Evolutionary conservation across 164 flowering plant species (phyloP).

Genomic region (Tetrastigma voinierianum): DNA sequence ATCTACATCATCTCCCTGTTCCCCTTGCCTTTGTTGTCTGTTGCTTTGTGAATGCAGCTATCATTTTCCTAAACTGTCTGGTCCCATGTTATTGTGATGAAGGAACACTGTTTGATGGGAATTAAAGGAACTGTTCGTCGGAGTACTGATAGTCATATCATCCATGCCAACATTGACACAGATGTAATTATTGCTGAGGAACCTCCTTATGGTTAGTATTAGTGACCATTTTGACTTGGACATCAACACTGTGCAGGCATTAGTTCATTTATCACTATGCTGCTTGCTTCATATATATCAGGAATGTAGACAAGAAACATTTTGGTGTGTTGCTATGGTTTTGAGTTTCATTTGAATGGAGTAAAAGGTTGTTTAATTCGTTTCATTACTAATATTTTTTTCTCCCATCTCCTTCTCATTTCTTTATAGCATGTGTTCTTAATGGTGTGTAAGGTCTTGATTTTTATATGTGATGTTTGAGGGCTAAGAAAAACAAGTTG

Average conservation of each 20-base stretch:
- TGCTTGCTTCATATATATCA: not conserved
- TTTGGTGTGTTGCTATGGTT: not conserved
- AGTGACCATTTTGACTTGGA: not conserved
- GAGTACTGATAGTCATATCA: conserved; percentile 97
- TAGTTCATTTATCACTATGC: not conserved
- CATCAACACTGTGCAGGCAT: not conserved
- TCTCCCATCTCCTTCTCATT: too few species aligned
- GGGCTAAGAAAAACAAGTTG: too few species aligned
- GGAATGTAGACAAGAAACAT: not conserved
- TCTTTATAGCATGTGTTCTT: too few species aligned
- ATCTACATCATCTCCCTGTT: not conserved
- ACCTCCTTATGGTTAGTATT: conserved; percentile 86
- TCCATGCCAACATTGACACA: conserved; percentile 99
- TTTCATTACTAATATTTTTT: too few species aligned
- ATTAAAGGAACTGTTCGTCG: conserved; percentile 99
- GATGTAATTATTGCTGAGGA: conserved; percentile 98
- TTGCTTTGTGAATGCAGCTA: not conserved
- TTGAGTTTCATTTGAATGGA: too few species aligned
- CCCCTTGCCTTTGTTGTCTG: not conserved
- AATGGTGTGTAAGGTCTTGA: too few species aligned
- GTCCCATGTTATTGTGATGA: conserved; percentile 21
- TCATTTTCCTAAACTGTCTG: not conserved
- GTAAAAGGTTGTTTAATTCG: too few species aligned
- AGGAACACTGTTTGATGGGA: conserved; percentile 99
- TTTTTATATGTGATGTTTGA: too few species aligned